Evolutionary conservation across 106 monocot genomes (phyloP).

Genomic region (Phalaenopsis aphrodite): DNA sequence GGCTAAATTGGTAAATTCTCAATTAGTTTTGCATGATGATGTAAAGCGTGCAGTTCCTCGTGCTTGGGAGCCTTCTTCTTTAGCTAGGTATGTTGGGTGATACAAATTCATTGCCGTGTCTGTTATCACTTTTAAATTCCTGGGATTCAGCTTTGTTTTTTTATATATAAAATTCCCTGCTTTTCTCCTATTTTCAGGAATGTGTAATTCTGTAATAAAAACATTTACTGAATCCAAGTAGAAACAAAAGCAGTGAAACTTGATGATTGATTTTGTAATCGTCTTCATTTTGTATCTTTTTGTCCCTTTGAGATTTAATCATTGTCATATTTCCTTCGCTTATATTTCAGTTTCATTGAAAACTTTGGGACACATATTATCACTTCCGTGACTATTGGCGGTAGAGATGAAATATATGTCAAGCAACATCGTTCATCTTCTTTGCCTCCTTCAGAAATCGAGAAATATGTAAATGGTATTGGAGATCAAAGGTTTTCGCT

Average conservation of each 20-base stretch:
- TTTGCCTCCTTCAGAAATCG: conserved; percentile 62
- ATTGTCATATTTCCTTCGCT: background rate
- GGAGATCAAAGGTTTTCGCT: conserved; percentile 66
- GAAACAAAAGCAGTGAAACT: background rate
- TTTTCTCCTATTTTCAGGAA: background rate
- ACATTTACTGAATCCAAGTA: background rate
- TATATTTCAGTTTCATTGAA: conserved; percentile 76
- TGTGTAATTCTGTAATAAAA: background rate
- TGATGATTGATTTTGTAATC: background rate
- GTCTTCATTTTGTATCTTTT: background rate
- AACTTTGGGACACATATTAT: conserved; percentile 89
- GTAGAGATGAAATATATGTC: conserved; percentile 89
- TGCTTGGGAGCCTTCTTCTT: conserved; percentile 72
- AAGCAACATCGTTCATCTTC: conserved; percentile 79
- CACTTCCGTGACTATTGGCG: conserved; percentile 89
- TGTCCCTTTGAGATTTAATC: background rate
- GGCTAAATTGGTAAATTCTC: conserved; percentile 32
- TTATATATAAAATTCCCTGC: background rate
- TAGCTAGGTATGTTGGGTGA: conserved; percentile 62
- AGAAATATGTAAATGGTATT: conserved; percentile 74
- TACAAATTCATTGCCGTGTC: background rate
- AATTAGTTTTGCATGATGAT: conserved; percentile 43
- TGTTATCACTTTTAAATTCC: background rate
- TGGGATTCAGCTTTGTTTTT: background rate
- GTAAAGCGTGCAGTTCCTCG: conserved; percentile 55